phyloP scores from a whole-genome alignment of 768 basidiomycete genomes.

The Leccinum subgranulosum region DNA sequence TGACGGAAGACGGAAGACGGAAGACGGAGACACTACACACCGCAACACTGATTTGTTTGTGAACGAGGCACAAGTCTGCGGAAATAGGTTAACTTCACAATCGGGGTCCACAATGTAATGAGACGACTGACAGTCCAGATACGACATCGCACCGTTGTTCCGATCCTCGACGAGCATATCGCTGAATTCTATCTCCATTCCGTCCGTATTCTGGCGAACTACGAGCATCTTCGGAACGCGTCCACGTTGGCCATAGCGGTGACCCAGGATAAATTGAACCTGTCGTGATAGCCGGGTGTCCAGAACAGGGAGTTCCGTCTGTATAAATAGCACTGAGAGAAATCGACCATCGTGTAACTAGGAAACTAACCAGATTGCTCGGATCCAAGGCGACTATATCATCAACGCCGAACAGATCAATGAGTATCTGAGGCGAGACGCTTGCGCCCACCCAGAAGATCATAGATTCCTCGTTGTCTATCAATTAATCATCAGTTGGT shows the following conservation, averaged over 20 bases:
- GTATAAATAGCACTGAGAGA: slow-evolving; percentile 12
- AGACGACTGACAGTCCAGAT: slow-evolving; percentile 72
- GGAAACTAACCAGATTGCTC: slow-evolving; percentile 52
- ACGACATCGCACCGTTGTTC: slow-evolving; percentile 94
- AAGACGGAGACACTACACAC: slow-evolving; percentile 14
- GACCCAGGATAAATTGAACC: slow-evolving; percentile 79
- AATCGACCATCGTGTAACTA: background rate
- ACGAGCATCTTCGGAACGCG: slow-evolving; percentile 62
- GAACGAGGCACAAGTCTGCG: slow-evolving; percentile 32
- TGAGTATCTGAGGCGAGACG: slow-evolving; percentile 75
- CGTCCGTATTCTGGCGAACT: slow-evolving; percentile 91
- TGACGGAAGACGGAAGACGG: background rate
- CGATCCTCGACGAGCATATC: slow-evolving; percentile 97
- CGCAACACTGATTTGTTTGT: slow-evolving; percentile 31
- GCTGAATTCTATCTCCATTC: slow-evolving; percentile 89
- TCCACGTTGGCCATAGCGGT: slow-evolving; percentile 55
- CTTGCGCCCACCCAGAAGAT: slow-evolving; percentile 90
- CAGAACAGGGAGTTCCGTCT: slow-evolving; percentile 71
- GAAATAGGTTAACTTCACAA: background rate
- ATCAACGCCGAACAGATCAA: slow-evolving; percentile 82
- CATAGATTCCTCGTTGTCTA: slow-evolving; percentile 85
- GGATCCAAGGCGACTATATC: slow-evolving; percentile 68
- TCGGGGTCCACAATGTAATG: background rate
- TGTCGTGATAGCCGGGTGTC: slow-evolving; percentile 78
- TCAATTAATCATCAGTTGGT: slow-evolving; percentile 1